Evolutionary conservation across 2,329 filamentous ascomycete genomes (phyloP).

Genomic region (Colletotrichum orchidophilum): DNA sequence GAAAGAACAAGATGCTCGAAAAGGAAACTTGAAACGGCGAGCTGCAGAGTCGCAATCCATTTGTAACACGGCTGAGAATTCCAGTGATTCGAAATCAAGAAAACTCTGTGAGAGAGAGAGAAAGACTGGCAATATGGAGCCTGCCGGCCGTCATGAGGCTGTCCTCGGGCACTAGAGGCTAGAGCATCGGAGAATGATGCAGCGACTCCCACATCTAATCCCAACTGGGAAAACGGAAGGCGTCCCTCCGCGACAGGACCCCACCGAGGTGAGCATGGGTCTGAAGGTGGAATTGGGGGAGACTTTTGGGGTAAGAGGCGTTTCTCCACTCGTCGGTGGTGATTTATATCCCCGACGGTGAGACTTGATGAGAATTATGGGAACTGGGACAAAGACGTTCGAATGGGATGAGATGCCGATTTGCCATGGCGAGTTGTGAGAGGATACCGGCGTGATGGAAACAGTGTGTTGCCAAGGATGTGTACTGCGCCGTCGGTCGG

Average conservation of each 20-base stretch:
- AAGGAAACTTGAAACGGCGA: neutral
- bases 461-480: neutral
- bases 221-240: constrained; percentile 15
- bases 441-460: neutral
- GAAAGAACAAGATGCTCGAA: neutral
- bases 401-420: constrained; percentile 19
- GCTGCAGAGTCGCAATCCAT: constrained; percentile 1
- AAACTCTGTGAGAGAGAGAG: neutral
- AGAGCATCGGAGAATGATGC: constrained; percentile 8
- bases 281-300: neutral
- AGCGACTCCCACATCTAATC: neutral
- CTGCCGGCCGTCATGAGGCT: constrained; percentile 10
- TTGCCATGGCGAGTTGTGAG: neutral
- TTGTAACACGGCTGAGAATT: neutral
- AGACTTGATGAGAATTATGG: neutral
- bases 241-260: constrained; percentile 16
- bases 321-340: constrained; percentile 6
- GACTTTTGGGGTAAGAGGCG: constrained; percentile 10
- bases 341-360: constrained; percentile 26
- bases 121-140: neutral
- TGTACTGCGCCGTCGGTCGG: neutral
- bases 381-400: neutral
- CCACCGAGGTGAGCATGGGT: constrained; percentile 11
- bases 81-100: neutral
- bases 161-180: neutral